Base-by-base conservation (phyloP, 192 early-diverging fungal species). In the Backusella macrospora region DNA sequence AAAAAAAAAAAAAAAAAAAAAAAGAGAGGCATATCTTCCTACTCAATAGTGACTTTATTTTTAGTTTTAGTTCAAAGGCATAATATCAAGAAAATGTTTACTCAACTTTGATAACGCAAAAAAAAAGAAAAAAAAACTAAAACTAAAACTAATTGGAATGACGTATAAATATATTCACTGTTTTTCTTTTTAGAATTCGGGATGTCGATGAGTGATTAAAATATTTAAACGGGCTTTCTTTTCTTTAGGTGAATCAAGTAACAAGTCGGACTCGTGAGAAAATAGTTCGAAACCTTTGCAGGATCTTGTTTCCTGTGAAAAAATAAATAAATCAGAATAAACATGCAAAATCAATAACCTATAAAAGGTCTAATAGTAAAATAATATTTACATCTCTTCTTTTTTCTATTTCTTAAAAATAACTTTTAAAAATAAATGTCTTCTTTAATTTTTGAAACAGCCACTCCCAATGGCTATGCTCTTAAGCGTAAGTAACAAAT, bases 391-490 rank as follows among this genome's bases (percentile, higher is more conserved):
- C 3, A 23, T 8, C 52, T 21, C 12, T 55, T 55, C 18, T 23
- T 23, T 55, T 49, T 55, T 59, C 12, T 59, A 26, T 59, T 26
- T 59, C 9, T 59, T 52, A 18, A 34, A 34, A 34, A 34, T n/a
- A 34, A 34, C 2, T 34, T 2, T 52, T n/a, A 21, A 52, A 59
- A 55, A 26, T n/a, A 55, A 59, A 59, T 59, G 52, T 13, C 52
- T 59, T 13, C 52, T 59, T 59, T 59, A 9, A 23, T 59, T 26
- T 18, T 59, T 59, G 52, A 59, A 59, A 59, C 52, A 59, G 23
- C 52, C 52, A 59, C 52, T 59, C 52, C 52, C 21, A 59, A 59
- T 59, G 52, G 52, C 3, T 59, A 59, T 59, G 52, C 21, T 23
- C 52, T 59, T 9, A 59, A 59, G 26, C 52, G 52, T 59, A 59